These are phyloP conservation scores for Pyrenochaeta sp. DNA, from an alignment of 2,329 filamentous ascomycete genomes.

Conservation along the genomic window DNA sequence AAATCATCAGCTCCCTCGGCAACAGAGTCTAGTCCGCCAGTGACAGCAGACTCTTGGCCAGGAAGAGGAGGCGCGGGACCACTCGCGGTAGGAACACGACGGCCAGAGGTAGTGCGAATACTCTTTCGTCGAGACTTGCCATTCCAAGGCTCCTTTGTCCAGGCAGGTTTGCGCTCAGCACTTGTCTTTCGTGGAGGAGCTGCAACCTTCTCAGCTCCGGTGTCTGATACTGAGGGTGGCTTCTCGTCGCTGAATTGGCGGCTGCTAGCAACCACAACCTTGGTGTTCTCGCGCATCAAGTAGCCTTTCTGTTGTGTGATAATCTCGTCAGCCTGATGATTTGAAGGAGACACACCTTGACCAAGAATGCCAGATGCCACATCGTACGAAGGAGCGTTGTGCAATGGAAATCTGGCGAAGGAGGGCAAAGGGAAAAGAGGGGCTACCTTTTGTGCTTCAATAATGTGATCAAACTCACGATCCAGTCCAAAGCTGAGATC, in stretches of 20 bases:
- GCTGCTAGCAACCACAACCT: slow-evolving; percentile 89
- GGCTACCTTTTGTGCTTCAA: slow-evolving; percentile 95
- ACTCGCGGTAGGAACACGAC: slow-evolving; percentile 63
- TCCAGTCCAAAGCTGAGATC: slow-evolving; percentile 87
- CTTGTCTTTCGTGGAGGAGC: slow-evolving; percentile 80
- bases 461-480: slow-evolving; percentile 91
- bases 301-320: slow-evolving; percentile 87
- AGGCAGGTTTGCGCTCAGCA: slow-evolving; percentile 74
- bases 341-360: slow-evolving; percentile 38
- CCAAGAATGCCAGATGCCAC: slow-evolving; percentile 34
- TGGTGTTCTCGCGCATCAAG: slow-evolving; percentile 97
- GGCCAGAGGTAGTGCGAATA: slow-evolving; percentile 63
- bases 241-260: slow-evolving; percentile 68
- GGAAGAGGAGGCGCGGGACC: slow-evolving; percentile 83
- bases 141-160: slow-evolving; percentile 98
- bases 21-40: slow-evolving; percentile 67
- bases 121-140: slow-evolving; percentile 74
- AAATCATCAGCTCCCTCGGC: slow-evolving; percentile 73
- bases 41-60: slow-evolving; percentile 82
- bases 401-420: slow-evolving; percentile 40
- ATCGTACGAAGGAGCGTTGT: slow-evolving; percentile 24
- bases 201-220: slow-evolving; percentile 52
- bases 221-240: slow-evolving; percentile 56
- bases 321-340: slow-evolving; percentile 53
- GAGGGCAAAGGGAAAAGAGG: slow-evolving; percentile 50